Evolutionary conservation across 441 rosid species (phyloP).

Genomic region (Erysimum pusillum): DNA sequence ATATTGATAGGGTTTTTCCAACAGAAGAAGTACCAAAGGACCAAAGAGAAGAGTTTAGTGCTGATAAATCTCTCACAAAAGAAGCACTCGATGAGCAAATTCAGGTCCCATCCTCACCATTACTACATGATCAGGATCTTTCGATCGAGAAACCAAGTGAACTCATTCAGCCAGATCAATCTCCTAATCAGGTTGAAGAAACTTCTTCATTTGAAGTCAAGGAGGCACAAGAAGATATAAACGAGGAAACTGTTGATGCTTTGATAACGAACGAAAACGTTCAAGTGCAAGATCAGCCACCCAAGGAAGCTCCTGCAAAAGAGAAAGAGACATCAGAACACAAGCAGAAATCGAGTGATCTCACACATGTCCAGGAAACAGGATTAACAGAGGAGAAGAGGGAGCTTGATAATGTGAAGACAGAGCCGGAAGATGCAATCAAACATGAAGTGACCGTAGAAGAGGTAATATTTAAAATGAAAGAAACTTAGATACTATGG

Average conservation of each 20-base stretch:
- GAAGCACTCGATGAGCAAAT: constrained; percentile 37
- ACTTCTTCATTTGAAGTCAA: constrained; percentile 36
- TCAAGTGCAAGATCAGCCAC: constrained; percentile 26
- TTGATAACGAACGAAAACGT: neutral
- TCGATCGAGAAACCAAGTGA: constrained; percentile 23
- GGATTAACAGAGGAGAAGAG: constrained; percentile 20
- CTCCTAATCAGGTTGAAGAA: constrained; percentile 35
- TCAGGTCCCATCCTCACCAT: constrained; percentile 25
- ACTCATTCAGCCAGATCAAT: constrained; percentile 14
- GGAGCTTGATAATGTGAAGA: constrained; percentile 19
- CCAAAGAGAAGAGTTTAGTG: constrained; percentile 21
- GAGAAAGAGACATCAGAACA: constrained; percentile 19
- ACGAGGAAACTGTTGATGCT: neutral
- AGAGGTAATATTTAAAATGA: constrained; percentile 54
- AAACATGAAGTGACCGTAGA: constrained; percentile 38
- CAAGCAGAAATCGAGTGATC: constrained; percentile 21
- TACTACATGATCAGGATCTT: constrained; percentile 18
- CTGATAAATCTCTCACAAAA: constrained; percentile 36
- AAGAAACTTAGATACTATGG: neutral
- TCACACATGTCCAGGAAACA: neutral
- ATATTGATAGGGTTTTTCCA: constrained; percentile 17
- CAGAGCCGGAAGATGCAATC: constrained; percentile 21
- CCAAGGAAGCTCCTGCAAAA: neutral
- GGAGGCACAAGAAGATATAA: constrained; percentile 8
- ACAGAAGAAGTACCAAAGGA: constrained; percentile 38